These are phyloP conservation scores for Chloridella minuta DNA, from an alignment of 352 stramenopile genomes.

Conservation along the genomic window DNA sequence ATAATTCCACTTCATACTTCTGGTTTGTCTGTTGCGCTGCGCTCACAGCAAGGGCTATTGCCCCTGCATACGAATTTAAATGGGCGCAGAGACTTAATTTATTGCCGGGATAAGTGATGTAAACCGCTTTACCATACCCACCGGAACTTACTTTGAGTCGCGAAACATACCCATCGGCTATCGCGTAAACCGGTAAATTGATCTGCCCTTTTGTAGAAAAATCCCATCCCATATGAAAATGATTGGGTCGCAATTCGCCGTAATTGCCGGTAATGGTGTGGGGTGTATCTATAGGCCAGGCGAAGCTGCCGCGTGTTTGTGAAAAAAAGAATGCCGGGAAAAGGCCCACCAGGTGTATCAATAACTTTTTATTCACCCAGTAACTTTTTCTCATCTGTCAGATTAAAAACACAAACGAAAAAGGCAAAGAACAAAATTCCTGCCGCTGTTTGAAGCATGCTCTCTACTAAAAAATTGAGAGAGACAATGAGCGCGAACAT, in stretches of 20 bases:
- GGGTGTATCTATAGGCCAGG: neutral
- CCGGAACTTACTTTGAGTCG: neutral
- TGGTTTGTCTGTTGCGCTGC: neutral
- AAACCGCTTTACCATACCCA: neutral
- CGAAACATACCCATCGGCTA: neutral
- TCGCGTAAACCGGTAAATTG: neutral
- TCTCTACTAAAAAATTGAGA: neutral
- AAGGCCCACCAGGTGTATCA: neutral
- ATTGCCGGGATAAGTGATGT: neutral
- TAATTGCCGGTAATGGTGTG: neutral
- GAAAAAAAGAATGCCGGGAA: neutral
- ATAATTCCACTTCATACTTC: neutral
- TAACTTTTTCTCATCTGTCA: neutral
- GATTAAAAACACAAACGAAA: neutral
- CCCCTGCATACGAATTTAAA: neutral
- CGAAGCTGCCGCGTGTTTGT: neutral
- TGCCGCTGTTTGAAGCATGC: neutral
- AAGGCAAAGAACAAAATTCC: neutral
- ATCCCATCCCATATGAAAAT: neutral
- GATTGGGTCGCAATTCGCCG: neutral
- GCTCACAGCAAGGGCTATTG: neutral
- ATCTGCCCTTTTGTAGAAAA: neutral
- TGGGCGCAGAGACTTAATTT: neutral
- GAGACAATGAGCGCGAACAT: neutral
- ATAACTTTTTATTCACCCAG: neutral